These are phyloP conservation scores for Juglanconis oblonga DNA, from an alignment of 2,329 filamentous ascomycete species.

Conservation along the genomic window DNA sequence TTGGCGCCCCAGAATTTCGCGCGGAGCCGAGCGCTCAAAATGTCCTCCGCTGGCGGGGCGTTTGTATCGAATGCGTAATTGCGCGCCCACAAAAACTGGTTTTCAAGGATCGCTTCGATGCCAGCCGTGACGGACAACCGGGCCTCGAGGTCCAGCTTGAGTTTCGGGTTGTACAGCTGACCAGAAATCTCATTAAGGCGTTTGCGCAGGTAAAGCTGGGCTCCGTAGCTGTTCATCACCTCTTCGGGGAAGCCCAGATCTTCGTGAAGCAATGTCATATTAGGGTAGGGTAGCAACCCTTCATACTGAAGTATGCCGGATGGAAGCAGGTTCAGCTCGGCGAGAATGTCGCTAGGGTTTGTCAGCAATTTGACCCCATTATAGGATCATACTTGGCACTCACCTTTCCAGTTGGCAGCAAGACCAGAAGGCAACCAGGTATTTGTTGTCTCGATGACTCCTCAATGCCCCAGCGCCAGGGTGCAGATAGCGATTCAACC, in stretches of 20 bases:
- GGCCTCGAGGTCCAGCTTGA: slow-evolving; percentile 15
- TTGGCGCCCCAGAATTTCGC: slow-evolving; percentile 94
- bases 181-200: slow-evolving; percentile 62
- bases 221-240: slow-evolving; percentile 58
- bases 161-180: slow-evolving; percentile 49
- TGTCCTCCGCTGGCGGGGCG: slow-evolving; percentile 70
- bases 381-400: slow-evolving; percentile 15
- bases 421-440: slow-evolving; percentile 84
- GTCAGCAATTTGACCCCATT: slow-evolving; percentile 19
- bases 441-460: slow-evolving; percentile 56
- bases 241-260: slow-evolving; percentile 41
- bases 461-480: slow-evolving; percentile 22
- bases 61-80: slow-evolving; percentile 59
- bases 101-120: slow-evolving; percentile 24
- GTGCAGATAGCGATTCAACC: slow-evolving; percentile 28
- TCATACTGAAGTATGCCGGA: slow-evolving; percentile 61
- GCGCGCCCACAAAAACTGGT: slow-evolving; percentile 42
- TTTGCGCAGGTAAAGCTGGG: slow-evolving; percentile 63
- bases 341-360: slow-evolving; percentile 72
- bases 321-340: slow-evolving; percentile 69
- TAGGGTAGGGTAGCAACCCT: slow-evolving; percentile 65
- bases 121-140: slow-evolving; percentile 37
- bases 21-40: slow-evolving; percentile 78
- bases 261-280: slow-evolving; percentile 42
- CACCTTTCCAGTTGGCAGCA: slow-evolving; percentile 89